A percentile compares a stretch with the other conserved stretches of the same genome.
These are phyloP conservation scores for Westerdykella sp. DNA, from an alignment of 2,329 filamentous ascomycete genomes.

Conservation along the genomic window DNA sequence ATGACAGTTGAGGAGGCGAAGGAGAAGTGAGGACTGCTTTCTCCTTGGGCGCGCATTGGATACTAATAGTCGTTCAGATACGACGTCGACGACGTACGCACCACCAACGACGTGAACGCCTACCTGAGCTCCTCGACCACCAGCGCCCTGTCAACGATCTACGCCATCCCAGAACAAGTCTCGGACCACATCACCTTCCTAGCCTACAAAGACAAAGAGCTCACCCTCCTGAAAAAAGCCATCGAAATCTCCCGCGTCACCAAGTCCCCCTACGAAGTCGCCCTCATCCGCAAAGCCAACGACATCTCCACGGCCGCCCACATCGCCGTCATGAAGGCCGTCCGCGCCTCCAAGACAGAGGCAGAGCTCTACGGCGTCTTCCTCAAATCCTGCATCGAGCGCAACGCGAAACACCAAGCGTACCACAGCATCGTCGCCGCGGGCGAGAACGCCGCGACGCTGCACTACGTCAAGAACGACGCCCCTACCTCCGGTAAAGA, in stretches of 20 bases:
- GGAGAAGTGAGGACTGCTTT: slow-evolving; percentile 58
- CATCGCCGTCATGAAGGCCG: slow-evolving; percentile 58
- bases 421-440: slow-evolving; percentile 82
- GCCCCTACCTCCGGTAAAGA: slow-evolving; percentile 53
- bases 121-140: slow-evolving; percentile 54
- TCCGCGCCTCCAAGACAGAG: slow-evolving; percentile 65
- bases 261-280: slow-evolving; percentile 82
- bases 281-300: slow-evolving; percentile 74
- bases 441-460: slow-evolving; percentile 72
- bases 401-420: slow-evolving; percentile 73
- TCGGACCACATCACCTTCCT: slow-evolving; percentile 66
- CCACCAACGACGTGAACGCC: slow-evolving; percentile 68
- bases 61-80: slow-evolving; percentile 18
- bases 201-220: slow-evolving; percentile 60
- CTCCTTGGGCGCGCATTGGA: slow-evolving; percentile 1
- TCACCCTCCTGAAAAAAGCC: slow-evolving; percentile 50
- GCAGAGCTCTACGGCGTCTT: slow-evolving; percentile 77
- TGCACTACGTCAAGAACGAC: slow-evolving; percentile 69
- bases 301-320: slow-evolving; percentile 74
- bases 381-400: slow-evolving; percentile 65
- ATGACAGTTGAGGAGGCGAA: slow-evolving; percentile 69
- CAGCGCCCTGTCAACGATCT: slow-evolving; percentile 50
- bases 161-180: slow-evolving; percentile 73
- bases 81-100: slow-evolving; percentile 62
- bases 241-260: slow-evolving; percentile 76